Evolutionary conservation across 176 grass and related monocot species (phyloP), one percentile per base, ranked within the genome.

Genomic region (Musa acuminata): DNA sequence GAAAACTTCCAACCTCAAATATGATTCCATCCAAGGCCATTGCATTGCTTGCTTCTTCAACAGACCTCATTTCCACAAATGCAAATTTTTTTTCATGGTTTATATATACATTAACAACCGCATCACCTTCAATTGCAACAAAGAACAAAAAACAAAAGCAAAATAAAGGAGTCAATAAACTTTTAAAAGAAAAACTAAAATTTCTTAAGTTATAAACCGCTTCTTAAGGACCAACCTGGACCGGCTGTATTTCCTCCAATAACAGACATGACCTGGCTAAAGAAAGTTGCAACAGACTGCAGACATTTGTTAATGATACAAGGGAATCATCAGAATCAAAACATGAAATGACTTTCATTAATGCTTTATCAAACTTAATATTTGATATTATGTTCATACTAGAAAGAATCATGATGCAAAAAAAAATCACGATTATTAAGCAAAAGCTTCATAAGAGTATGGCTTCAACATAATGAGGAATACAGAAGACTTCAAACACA

Each of bases 71-170:
- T 73, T 98, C 94, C 80, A 98, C 94, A 84, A 98, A 98, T 79
- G 94, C 94, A 85, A 98, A 98, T 83, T 98, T 98, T 80, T 98
- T 98, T 25, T 98, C 94, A 91, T 98, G 94, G 75, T 98, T 98
- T 85, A 98, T 98, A 67, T 98, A 98, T 1, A 98, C 94, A 84
- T 98, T 98, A 81, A 98, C 82, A 62, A 98, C 94, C 75, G 94
- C 90, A 91, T 98, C 94, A 76, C 94, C 85, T 87, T 43, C 24
- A 48, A 60, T 12, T 19, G 51, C 8, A 75, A 35, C 54, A 75
- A 69, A 48, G 2, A 48, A 75, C 21, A 3, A 55, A 51, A 74
- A n/a, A 66, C 7, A 70, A 49, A n/a, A 79, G 57, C 13, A 60
- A 29, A n/a, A 50, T 26, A 52, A 67, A 10, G 14, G 67, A 16